Evolutionary conservation across 805 yeast genomes (phyloP).

Genomic region (Debaryomyces prosopidis): DNA sequence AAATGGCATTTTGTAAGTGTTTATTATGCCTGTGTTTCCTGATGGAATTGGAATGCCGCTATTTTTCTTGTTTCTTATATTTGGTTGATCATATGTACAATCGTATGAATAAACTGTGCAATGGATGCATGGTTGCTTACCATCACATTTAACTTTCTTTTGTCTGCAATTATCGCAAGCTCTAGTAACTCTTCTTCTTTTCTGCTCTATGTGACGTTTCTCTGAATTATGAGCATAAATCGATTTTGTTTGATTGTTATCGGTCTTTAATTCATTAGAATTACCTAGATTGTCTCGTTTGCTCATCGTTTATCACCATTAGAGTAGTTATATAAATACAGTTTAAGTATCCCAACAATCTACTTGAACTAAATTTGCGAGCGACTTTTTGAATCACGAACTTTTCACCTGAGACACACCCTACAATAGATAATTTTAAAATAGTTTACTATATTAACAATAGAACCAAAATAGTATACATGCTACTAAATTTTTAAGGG

Average conservation of each 20-base stretch:
- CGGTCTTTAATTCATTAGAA: background rate
- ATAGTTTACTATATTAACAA: too few relatives aligned
- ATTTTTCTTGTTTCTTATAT: constrained; percentile 50
- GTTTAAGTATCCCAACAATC: background rate
- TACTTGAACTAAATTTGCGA: constrained; percentile 17
- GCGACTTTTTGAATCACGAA: constrained; percentile 46
- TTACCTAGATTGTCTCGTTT: background rate
- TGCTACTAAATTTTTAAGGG: constrained; percentile 26
- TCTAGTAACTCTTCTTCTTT: constrained; percentile 65
- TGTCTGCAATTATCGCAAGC: constrained; percentile 78
- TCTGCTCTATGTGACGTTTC: constrained; percentile 23
- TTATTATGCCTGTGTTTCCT: background rate
- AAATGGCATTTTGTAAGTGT: background rate
- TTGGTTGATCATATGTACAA: constrained; percentile 83
- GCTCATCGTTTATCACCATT: background rate
- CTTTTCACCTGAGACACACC: too few relatives aligned
- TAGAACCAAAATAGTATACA: background rate
- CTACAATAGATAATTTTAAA: too few relatives aligned
- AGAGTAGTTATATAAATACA: background rate
- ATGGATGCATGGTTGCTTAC: constrained; percentile 73
- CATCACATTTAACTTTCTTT: constrained; percentile 80
- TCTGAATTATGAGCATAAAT: constrained; percentile 2
- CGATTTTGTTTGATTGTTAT: constrained; percentile 1
- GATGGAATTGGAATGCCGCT: constrained; percentile 31
- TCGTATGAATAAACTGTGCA: constrained; percentile 86